phyloP scores from a whole-genome alignment of 768 basidiomycete genomes.

The Serpula lacrymans region DNA sequence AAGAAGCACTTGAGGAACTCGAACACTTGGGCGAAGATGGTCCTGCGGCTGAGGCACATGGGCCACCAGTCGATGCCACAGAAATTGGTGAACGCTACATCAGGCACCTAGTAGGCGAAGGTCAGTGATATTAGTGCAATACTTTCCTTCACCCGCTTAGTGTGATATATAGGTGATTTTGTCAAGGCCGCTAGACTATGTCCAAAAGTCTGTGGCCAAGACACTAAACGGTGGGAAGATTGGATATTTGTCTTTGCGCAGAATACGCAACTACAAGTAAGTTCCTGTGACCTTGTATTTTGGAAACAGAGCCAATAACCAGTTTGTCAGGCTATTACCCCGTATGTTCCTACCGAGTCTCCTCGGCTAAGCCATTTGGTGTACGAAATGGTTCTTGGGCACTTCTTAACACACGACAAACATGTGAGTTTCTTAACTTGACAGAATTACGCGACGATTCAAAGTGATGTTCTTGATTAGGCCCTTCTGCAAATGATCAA shows the following conservation, averaged over 20 bases:
- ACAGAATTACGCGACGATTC: not conserved
- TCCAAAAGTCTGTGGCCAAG: slow-evolving; percentile 80
- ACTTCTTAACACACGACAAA: slow-evolving; percentile 78
- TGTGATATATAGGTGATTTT: slow-evolving; percentile 47
- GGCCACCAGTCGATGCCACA: slow-evolving; percentile 46
- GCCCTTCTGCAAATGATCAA: slow-evolving; percentile 73
- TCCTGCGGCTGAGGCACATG: slow-evolving; percentile 30
- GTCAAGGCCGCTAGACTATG: slow-evolving; percentile 77
- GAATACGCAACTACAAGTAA: slow-evolving; percentile 72
- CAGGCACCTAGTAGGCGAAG: slow-evolving; percentile 77
- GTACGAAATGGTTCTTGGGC: slow-evolving; percentile 92
- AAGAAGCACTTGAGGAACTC: slow-evolving; percentile 82
- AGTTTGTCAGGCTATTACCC: slow-evolving; percentile 72
- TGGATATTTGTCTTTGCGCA: slow-evolving; percentile 93
- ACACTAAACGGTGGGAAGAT: slow-evolving; percentile 87
- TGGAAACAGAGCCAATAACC: too few species aligned
- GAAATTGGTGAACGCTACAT: slow-evolving; percentile 87
- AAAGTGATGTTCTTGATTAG: slow-evolving; percentile 34
- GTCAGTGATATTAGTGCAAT: slow-evolving; percentile 35
- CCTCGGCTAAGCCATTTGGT: slow-evolving; percentile 81
- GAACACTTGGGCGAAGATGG: slow-evolving; percentile 51
- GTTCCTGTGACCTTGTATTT: slow-evolving; percentile 16
- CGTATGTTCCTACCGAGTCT: slow-evolving; percentile 77
- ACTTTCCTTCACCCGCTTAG: slow-evolving; percentile 24
- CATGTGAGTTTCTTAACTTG: slow-evolving; percentile 41